A percentile compares a stretch with the other conserved stretches of the same genome.
Evolutionary conservation across 2,329 filamentous ascomycete genomes (phyloP).

Genomic region (Periconia macrospinosa): DNA sequence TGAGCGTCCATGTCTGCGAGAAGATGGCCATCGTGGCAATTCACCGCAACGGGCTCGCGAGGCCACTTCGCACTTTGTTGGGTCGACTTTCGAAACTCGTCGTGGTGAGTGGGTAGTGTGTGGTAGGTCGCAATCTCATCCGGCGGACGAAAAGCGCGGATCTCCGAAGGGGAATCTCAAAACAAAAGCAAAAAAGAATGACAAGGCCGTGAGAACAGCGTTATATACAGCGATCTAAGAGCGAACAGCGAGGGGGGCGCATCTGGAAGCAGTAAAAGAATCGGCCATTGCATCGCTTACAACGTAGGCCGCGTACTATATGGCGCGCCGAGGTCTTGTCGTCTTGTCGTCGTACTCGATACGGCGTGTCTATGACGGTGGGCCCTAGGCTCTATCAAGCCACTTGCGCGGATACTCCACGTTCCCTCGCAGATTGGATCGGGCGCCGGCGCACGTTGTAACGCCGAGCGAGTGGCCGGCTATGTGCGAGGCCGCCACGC

Average conservation of each 20-base stretch:
- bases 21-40: slow-evolving; percentile 37
- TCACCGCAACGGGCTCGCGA: neutral
- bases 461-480: too few relatives aligned
- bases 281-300: neutral
- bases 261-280: neutral
- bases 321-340: neutral
- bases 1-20: slow-evolving; percentile 59
- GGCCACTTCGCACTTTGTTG: neutral
- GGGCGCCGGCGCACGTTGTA: too few relatives aligned
- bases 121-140: too few relatives aligned
- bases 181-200: neutral
- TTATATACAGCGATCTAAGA: neutral
- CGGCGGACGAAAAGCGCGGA: neutral
- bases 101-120: too few relatives aligned
- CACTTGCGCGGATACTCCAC: neutral
- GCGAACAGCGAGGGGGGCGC: neutral
- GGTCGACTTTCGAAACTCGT: too few relatives aligned
- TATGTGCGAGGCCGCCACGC: too few relatives aligned
- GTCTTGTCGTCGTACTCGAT: neutral
- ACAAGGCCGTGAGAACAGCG: neutral
- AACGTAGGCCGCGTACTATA: neutral
- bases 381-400: too few relatives aligned
- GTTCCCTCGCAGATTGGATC: neutral
- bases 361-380: neutral
- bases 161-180: neutral